These are phyloP conservation scores for Sophora flavescens DNA, from an alignment of 306 rosid genomes.

Conservation along the genomic window DNA sequence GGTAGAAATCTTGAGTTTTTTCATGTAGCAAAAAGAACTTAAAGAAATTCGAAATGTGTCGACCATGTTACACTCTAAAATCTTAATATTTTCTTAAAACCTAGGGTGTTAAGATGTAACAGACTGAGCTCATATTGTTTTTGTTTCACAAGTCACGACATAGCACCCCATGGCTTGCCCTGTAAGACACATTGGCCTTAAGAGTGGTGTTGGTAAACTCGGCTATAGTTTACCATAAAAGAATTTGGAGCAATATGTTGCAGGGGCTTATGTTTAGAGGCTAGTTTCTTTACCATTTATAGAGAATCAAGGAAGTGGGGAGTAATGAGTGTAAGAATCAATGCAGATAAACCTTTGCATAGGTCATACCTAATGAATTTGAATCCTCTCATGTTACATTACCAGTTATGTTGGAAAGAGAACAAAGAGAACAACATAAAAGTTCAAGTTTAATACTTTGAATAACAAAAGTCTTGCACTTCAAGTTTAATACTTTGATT, in stretches of 20 bases:
- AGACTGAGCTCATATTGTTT: constrained; percentile 24
- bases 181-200: not conserved
- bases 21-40: constrained; percentile 16
- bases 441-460: not conserved
- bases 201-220: not conserved
- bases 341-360: not conserved
- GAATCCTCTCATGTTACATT: constrained; percentile 13
- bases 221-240: constrained; percentile 18
- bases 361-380: constrained; percentile 14
- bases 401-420: not conserved
- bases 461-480: not conserved
- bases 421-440: not conserved
- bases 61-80: constrained; percentile 27
- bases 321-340: not conserved
- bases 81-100: no score
- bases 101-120: constrained; percentile 2
- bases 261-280: not conserved
- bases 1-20: constrained; percentile 18
- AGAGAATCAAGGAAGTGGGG: not conserved
- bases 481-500: not conserved
- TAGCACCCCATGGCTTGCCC: constrained; percentile 11
- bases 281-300: constrained; percentile 2
- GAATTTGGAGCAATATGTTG: constrained; percentile 1
- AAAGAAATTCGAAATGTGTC: constrained; percentile 7
- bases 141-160: not conserved